A percentile compares a stretch with the other conserved stretches of the same genome.
Evolutionary conservation across 179 eudicot species (phyloP).

Genomic region (Actinidia chinensis): DNA sequence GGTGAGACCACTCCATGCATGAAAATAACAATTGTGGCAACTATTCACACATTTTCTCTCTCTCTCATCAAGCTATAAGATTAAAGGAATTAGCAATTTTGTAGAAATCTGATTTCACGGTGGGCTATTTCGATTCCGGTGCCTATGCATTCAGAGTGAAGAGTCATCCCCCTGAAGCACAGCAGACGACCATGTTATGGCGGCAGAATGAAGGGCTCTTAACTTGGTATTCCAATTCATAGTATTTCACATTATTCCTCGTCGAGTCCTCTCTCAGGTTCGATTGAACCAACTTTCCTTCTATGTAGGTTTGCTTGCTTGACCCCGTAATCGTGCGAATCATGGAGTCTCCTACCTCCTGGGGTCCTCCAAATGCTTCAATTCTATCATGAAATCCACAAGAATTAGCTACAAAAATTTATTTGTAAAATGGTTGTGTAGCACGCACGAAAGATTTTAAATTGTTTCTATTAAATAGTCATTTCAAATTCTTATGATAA

Average conservation of each 20-base stretch:
- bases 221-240: conserved; percentile 69
- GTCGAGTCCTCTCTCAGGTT: conserved; percentile 50
- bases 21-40: background rate
- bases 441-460: no score
- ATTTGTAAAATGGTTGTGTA: no score
- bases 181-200: conserved; percentile 82
- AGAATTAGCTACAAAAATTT: background rate
- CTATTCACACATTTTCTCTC: background rate
- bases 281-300: conserved; percentile 57
- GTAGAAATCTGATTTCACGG: conserved; percentile 51
- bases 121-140: conserved; percentile 70
- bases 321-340: conserved; percentile 54
- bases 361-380: conserved; percentile 85
- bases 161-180: conserved; percentile 57
- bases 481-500: no score
- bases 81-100: conserved; percentile 66
- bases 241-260: conserved; percentile 54
- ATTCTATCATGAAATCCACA: conserved; percentile 41
- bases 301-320: conserved; percentile 45
- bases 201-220: conserved; percentile 70
- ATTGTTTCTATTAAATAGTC: no score
- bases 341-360: conserved; percentile 76
- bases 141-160: conserved; percentile 83
- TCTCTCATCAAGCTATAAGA: conserved; percentile 29
- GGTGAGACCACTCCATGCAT: no score